Percentiles rank a stretch among this genome's conserved stretches.
phyloP scores from a whole-genome alignment of 169 alveolate species.

The Perkinsus marinus region DNA sequence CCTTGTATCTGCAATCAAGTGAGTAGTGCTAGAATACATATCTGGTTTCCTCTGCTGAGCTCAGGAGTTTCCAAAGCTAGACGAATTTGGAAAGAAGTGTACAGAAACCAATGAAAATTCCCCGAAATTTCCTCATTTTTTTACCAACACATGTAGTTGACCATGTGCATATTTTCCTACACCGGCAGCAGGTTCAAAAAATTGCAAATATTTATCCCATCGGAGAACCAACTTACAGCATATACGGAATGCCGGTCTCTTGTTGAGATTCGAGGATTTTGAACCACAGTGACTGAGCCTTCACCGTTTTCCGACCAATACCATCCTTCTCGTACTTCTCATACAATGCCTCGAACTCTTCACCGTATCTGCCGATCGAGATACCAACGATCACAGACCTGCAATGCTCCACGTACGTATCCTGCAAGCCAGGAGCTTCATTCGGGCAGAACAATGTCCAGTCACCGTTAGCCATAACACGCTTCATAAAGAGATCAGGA shows the following conservation, averaged over 20 bases:
- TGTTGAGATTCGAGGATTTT: constrained; percentile 87
- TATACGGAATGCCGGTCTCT: constrained; percentile 98
- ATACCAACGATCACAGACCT: no score
- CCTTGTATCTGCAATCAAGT: constrained; percentile 41
- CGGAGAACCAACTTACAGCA: constrained; percentile 57
- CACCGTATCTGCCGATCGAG: constrained; percentile 47
- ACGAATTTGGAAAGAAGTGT: no score
- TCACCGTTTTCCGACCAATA: constrained; percentile 79
- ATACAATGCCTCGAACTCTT: constrained; percentile 81
- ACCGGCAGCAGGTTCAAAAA: no score
- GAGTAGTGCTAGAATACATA: no score
- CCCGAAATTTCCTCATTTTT: no score
- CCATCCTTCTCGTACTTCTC: constrained; percentile 66
- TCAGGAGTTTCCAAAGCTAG: no score
- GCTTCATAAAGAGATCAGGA: constrained; percentile 94
- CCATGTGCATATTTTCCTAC: no score
- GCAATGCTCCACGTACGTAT: constrained; percentile 9
- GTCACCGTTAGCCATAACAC: constrained; percentile 83
- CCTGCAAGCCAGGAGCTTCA: constrained; percentile 89
- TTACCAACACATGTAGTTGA: no score
- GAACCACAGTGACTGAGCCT: constrained; percentile 91
- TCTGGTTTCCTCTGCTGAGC: no score
- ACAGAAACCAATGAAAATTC: no score
- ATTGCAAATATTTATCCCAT: no score
- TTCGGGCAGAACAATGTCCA: constrained; percentile 98